Percentiles rank a stretch among this genome's conserved stretches.
Evolutionary conservation across 1,284 basidiomycete genomes (phyloP).

Genomic region (Irpex rosettiformis): DNA sequence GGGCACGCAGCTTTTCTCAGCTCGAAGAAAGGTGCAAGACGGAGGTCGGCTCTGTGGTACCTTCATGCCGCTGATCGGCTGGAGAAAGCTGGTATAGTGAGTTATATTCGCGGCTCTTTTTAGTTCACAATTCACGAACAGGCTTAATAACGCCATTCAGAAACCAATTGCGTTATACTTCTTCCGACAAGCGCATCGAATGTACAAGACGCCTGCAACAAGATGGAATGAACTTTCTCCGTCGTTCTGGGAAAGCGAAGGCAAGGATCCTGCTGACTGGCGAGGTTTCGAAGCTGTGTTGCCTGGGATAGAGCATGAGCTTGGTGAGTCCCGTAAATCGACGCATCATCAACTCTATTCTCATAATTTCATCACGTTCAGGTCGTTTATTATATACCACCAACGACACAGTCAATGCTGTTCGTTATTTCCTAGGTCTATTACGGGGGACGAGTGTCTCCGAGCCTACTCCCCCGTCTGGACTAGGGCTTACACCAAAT

Average conservation of each 20-base stretch:
- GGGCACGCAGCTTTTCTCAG: conserved; percentile 74
- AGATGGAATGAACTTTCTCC: conserved; percentile 57
- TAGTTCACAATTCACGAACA: background rate
- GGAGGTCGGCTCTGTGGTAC: conserved; percentile 75
- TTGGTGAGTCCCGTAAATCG: conserved; percentile 44
- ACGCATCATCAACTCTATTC: background rate
- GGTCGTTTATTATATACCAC: conserved; percentile 76
- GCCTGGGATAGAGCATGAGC: conserved; percentile 71
- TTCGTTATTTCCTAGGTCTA: conserved; percentile 62
- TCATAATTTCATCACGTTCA: conserved; percentile 25
- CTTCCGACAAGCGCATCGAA: conserved; percentile 60
- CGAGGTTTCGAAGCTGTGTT: conserved; percentile 58
- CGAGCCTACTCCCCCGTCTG: background rate
- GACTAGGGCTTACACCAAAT: conserved; percentile 6
- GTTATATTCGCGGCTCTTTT: conserved; percentile 24
- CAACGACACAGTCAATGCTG: conserved; percentile 67
- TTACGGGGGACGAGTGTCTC: conserved; percentile 37
- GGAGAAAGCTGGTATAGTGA: conserved; percentile 77
- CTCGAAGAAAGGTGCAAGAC: conserved; percentile 46
- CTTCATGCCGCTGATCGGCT: conserved; percentile 66
- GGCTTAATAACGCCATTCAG: conserved; percentile 32
- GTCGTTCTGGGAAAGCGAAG: conserved; percentile 74
- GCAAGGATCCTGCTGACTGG: conserved; percentile 34
- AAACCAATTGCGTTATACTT: conserved; percentile 82
- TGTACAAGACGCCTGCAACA: conserved; percentile 46